Base-by-base conservation (phyloP, 371 early-diverging fungal species). In the Massospora cicadina region DNA sequence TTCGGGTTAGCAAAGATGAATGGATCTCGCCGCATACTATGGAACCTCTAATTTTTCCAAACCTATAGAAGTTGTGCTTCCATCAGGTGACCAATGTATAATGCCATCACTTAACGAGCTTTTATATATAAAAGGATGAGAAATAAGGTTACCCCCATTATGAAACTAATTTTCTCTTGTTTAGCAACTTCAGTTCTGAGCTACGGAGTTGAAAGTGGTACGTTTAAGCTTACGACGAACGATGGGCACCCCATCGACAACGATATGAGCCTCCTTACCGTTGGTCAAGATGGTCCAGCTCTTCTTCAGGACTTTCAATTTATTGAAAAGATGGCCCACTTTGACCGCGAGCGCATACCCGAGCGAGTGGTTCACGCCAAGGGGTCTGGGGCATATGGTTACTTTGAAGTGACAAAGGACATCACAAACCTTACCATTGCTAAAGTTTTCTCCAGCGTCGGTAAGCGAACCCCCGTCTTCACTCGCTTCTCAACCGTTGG, bases 301-400 rank as follows among this genome's bases (percentile, higher is more conserved):
- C 65, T 69, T 23, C 60, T 74, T 33, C 71, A 74, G 66, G 79
- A 75, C 68, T 69, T 69, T 33, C 70, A 68, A 25, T 68, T 75
- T 33, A 67, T 78, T 65, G 73, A 81, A 68, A 79, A 79, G 72
- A 67, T 77, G 17, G 71, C 81, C 53, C 82, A 81, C 78, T 75
- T 83, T 71, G 83, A 81, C 69, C 81, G 80, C 59, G 83, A 83
- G 69, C 74, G 82, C 58, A 79, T 81, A 55, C 81, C 82, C 23
- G 83, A 83, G 72, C 76, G 82, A 62, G 82, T 81, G 54, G 83
- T 83, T 31, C 83, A 81, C 64, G 82, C 83, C 70, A 76, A 78
- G 69, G 80, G 82, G 33, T 79, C 81, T n/a, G 83, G 79, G 43
- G 83, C 82, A 56, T 76, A 81, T 67, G 83, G 83, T 23, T 75